Evolutionary conservation across 306 rosid genomes (phyloP), one percentile per base, ranked within the genome.

Genomic region (Vigna radiata): DNA sequence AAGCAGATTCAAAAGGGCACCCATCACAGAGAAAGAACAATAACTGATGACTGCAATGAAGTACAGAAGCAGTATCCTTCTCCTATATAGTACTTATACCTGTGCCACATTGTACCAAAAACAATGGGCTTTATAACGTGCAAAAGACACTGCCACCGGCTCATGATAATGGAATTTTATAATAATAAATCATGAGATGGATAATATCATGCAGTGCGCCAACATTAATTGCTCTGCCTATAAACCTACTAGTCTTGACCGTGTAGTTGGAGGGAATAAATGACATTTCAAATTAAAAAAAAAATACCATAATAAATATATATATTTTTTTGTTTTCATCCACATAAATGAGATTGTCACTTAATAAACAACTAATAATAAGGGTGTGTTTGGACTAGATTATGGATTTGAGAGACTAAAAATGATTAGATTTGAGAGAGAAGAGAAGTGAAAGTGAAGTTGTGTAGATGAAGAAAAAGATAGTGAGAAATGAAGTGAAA

Each of bases 211-310:
- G 25, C 61, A 17, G 31, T 18, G 54, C 27, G 49, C 6, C 16
- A 18, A 36, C 77, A 73, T 79, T 86, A 58, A 88, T 63, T 82
- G 82, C 59, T 19, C 83, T 68, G 80, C 76, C 70, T 29, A n/a
- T 54, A 41, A 49, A 59, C 21, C 80, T 64, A 39, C 72, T 61
- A 72, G 71, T 77, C 68, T 8, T 21, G 41, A 70, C 33, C 6
- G 17, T 62, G 53, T 71, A 15, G 58, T 62, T 79, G 67, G 73
- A 59, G 78, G 52, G 75, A 80, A 46, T 65, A 73, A 65, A 80
- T 72, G 70, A 9, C 15, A 61, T 12, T 39, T 11, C 11, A 14
- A 43, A 70, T n/a, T 48, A 16, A 17, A 15, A 25, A 1, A 1
- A 17, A 15, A 25, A 41, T 36, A 36, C 8, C 7, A 36, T 36